Evolutionary conservation across 1,139 yeast genomes (phyloP).

Genomic region (Kodamaea suecica): DNA sequence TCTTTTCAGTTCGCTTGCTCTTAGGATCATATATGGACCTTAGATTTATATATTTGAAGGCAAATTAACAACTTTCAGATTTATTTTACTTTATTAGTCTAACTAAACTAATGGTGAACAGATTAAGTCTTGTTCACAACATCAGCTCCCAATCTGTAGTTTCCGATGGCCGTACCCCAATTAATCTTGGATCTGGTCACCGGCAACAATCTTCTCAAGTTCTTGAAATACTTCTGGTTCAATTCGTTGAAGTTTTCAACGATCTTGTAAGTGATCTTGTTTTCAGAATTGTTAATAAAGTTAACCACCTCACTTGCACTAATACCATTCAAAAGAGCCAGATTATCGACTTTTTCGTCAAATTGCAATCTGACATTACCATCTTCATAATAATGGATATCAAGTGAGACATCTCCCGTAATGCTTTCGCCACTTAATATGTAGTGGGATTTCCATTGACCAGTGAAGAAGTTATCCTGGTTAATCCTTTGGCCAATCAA

Average conservation of each 20-base stretch:
- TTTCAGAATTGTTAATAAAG: conserved; percentile 59
- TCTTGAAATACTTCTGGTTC: conserved; percentile 79
- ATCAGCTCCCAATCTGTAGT: conserved; percentile 84
- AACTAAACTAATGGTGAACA: too few relatives aligned
- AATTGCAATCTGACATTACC: conserved; percentile 85
- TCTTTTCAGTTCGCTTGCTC: not conserved
- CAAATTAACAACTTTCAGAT: too few relatives aligned
- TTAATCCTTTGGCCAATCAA: conserved; percentile 71
- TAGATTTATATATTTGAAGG: too few relatives aligned
- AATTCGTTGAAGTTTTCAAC: conserved; percentile 65
- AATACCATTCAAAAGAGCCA: conserved; percentile 8
- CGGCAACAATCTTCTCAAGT: conserved; percentile 85
- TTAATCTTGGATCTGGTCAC: conserved; percentile 87
- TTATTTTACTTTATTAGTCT: too few relatives aligned
- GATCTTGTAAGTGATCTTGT: conserved; percentile 55
- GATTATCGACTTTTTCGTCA: conserved; percentile 35
- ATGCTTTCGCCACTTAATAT: conserved; percentile 35
- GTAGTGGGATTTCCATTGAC: conserved; percentile 81
- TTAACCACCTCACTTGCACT: conserved; percentile 40
- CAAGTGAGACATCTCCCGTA: conserved; percentile 58
- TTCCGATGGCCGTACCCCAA: conserved; percentile 94
- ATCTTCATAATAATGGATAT: conserved; percentile 91
- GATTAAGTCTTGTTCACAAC: conserved; percentile 42
- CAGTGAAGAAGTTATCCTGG: conserved; percentile 81
- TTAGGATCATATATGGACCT: too few relatives aligned